Conservation (phyloP, 116 monocot genomes). For the Phalaenopsis hybrid region DNA sequence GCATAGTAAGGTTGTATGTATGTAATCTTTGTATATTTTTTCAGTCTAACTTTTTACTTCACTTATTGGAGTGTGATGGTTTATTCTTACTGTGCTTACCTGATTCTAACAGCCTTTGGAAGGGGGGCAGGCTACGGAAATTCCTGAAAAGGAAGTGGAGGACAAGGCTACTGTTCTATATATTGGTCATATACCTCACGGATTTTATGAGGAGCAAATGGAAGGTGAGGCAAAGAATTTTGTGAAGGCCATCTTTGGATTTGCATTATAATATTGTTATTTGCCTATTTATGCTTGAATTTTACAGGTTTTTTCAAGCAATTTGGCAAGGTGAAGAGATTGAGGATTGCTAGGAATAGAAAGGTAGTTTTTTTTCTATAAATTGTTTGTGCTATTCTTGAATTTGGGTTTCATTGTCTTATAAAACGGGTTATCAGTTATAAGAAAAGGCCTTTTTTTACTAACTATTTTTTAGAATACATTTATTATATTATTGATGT, state of each 20-base stretch:
- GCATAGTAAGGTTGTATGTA: too few species aligned
- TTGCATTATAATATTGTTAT: not conserved
- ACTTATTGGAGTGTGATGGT: not conserved
- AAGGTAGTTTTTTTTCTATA: slow-evolving; percentile 40
- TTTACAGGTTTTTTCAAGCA: slow-evolving; percentile 73
- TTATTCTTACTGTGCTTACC: not conserved
- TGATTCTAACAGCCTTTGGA: slow-evolving; percentile 54
- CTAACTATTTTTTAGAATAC: not conserved
- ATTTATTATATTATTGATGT: slow-evolving; percentile 1
- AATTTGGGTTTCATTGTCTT: not conserved
- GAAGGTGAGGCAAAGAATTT: slow-evolving; percentile 38
- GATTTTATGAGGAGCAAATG: slow-evolving; percentile 91
- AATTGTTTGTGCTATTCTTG: not conserved
- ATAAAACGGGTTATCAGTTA: not conserved
- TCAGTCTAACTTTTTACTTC: not conserved
- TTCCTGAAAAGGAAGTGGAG: slow-evolving; percentile 24
- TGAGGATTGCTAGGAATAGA: slow-evolving; percentile 66
- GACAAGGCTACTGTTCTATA: slow-evolving; percentile 54
- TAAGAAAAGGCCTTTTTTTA: not conserved
- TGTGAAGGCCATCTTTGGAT: not conserved
- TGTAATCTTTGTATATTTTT: too few species aligned
- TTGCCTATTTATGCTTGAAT: not conserved
- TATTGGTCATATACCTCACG: slow-evolving; percentile 86
- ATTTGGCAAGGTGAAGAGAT: slow-evolving; percentile 69
- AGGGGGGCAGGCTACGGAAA: slow-evolving; percentile 33